A percentile compares a stretch with the other conserved stretches of the same genome.
Conservation (phyloP, 352 stramenopile species). For the Thalassiosira gravida region DNA sequence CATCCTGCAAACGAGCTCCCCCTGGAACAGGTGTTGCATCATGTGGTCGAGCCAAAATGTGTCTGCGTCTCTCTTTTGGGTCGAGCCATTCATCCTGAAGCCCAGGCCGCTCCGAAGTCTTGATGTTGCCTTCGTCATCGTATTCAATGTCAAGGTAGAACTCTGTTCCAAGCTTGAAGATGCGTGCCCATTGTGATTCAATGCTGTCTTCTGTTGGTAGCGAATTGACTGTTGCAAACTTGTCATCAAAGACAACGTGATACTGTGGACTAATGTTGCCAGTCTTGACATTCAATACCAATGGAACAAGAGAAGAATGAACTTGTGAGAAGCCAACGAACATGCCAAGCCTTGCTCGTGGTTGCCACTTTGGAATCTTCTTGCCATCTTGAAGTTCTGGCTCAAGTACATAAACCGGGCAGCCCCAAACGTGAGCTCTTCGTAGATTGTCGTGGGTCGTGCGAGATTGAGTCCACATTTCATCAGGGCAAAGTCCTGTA, state of each 20-base stretch:
- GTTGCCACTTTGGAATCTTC: slow-evolving; percentile 22
- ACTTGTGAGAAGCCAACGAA: slow-evolving; percentile 38
- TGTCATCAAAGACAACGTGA: slow-evolving; percentile 9
- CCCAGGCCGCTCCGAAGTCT: neutral
- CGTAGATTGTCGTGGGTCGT: neutral
- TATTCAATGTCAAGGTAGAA: slow-evolving; percentile 18
- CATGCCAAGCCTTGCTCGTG: neutral
- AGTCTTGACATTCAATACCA: slow-evolving; percentile 18
- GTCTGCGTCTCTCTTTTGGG: neutral
- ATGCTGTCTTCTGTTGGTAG: slow-evolving; percentile 11
- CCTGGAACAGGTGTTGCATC: neutral
- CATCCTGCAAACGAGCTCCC: neutral
- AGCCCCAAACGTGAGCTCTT: neutral
- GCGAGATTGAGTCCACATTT: slow-evolving; percentile 32
- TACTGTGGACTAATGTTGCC: slow-evolving; percentile 19
- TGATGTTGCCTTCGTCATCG: neutral
- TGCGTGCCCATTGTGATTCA: neutral
- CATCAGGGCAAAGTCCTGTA: slow-evolving; percentile 40
- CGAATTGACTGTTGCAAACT: neutral
- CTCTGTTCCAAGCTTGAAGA: slow-evolving; percentile 4
- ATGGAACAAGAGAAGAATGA: slow-evolving; percentile 29
- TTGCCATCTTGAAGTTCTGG: slow-evolving; percentile 13
- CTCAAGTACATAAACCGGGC: slow-evolving; percentile 8
- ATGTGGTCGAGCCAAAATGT: neutral
- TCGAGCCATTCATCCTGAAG: neutral